phyloP scores from a whole-genome alignment of 208 protist species.

The Balamuthia mandrillaris region DNA sequence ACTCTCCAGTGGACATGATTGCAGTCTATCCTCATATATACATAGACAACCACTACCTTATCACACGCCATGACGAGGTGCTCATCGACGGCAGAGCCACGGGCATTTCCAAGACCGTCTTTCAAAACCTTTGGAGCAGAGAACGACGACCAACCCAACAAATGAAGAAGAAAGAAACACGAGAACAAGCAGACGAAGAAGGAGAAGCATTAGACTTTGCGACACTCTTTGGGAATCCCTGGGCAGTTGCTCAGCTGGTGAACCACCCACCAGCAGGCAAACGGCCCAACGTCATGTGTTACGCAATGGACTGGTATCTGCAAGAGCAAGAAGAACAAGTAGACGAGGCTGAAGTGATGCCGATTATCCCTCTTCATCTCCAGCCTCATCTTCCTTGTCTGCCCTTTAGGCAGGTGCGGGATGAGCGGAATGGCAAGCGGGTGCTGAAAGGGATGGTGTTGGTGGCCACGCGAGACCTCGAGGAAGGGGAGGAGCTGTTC shows the following conservation, averaged over 20 bases:
- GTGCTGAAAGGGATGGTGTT: not conserved
- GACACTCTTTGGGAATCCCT: not conserved
- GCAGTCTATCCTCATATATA: slow-evolving; percentile 22
- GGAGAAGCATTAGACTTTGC: slow-evolving; percentile 30
- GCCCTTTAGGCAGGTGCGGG: not conserved
- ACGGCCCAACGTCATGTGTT: not conserved
- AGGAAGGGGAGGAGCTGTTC: slow-evolving; percentile 17
- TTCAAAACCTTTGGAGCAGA: too few species aligned
- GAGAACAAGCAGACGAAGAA: too few species aligned
- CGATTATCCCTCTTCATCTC: not conserved
- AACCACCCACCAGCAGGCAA: not conserved
- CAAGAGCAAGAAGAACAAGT: too few species aligned
- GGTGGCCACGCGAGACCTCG: not conserved
- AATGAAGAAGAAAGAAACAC: too few species aligned
- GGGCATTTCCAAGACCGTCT: too few species aligned
- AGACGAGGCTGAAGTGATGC: too few species aligned
- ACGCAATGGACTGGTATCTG: not conserved
- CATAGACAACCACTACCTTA: not conserved
- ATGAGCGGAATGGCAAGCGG: too few species aligned
- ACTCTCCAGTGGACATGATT: not conserved
- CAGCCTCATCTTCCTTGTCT: not conserved
- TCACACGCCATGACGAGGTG: not conserved
- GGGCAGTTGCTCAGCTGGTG: not conserved
- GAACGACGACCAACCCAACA: too few species aligned
- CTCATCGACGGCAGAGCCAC: too few species aligned